These are phyloP conservation scores for Fraxinus velutina DNA, from an alignment of 305 asterid species.

Conservation along the genomic window DNA sequence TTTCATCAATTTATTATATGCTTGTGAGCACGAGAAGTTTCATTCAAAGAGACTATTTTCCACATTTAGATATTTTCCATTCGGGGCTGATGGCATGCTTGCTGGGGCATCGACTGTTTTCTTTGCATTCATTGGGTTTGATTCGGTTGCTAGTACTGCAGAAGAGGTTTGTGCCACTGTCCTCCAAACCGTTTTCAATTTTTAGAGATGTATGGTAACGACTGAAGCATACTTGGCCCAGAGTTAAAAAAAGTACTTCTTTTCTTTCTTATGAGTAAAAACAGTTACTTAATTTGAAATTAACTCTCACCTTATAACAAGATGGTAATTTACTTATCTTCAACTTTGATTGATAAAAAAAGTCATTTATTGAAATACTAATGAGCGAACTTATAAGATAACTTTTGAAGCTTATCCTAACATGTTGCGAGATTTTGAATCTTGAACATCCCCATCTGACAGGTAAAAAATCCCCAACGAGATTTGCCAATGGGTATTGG, in stretches of 20 bases:
- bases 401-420: not conserved
- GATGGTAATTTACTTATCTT: not conserved
- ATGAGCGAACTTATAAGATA: not conserved
- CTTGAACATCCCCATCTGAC: constrained; percentile 11
- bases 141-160: constrained; percentile 93
- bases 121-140: constrained; percentile 88
- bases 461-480: constrained; percentile 94
- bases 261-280: not conserved
- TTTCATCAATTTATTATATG: constrained; percentile 8
- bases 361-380: not conserved
- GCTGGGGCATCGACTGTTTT: constrained; percentile 97
- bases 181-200: not conserved
- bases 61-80: constrained; percentile 65
- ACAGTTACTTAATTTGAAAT: not conserved
- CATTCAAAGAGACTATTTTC: not conserved
- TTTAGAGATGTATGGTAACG: not conserved
- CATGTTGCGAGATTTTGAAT: not conserved
- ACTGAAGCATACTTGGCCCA: not conserved
- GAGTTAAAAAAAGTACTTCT: not conserved
- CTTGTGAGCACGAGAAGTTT: constrained; percentile 5
- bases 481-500: constrained; percentile 95
- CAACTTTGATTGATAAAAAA: not conserved
- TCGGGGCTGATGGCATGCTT: constrained; percentile 90
- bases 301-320: not conserved
- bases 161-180: constrained; percentile 60